Evolutionary conservation across 805 yeast genomes (phyloP).

Genomic region (Metschnikowia koreensis): DNA sequence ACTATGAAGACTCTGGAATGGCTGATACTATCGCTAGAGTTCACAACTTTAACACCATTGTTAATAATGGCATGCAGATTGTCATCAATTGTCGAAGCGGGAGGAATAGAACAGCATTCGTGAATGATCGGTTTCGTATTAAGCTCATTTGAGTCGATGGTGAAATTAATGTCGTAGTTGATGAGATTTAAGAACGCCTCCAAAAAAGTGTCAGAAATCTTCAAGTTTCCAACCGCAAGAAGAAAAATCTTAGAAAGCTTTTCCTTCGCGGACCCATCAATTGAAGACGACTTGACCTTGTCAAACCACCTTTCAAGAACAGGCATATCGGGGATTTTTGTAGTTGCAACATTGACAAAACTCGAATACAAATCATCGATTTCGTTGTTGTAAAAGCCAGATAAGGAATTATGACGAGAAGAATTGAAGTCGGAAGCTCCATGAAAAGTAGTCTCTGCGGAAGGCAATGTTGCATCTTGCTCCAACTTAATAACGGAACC

Average conservation of each 20-base stretch:
- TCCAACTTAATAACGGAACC: constrained; percentile 9
- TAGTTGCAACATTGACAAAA: constrained; percentile 54
- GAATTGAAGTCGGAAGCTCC: constrained; percentile 8
- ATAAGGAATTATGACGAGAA: constrained; percentile 18
- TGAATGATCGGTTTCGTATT: constrained; percentile 71
- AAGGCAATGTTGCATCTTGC: constrained; percentile 1
- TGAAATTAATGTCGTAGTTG: constrained; percentile 53
- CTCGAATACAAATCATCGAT: constrained; percentile 72
- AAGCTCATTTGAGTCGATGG: constrained; percentile 61
- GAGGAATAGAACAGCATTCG: constrained; percentile 51
- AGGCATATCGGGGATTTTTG: constrained; percentile 39
- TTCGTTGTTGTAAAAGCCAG: constrained; percentile 38
- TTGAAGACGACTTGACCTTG: constrained; percentile 28
- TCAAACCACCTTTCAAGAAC: constrained; percentile 40
- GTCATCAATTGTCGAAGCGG: constrained; percentile 32
- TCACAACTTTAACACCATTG: constrained; percentile 42
- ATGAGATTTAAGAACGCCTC: constrained; percentile 47
- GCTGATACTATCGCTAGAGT: constrained; percentile 35
- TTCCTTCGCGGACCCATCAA: constrained; percentile 16
- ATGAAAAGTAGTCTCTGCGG: constrained; percentile 1
- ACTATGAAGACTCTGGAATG: constrained; percentile 40
- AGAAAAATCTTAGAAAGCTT: constrained; percentile 69
- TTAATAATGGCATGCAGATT: constrained; percentile 37
- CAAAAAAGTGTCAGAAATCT: constrained; percentile 62
- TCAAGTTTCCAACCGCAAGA: constrained; percentile 60